Evolutionary conservation across 768 basidiomycete genomes (phyloP), one percentile per base, ranked within the genome.

Genomic region (Xanthoconium stramineum): DNA sequence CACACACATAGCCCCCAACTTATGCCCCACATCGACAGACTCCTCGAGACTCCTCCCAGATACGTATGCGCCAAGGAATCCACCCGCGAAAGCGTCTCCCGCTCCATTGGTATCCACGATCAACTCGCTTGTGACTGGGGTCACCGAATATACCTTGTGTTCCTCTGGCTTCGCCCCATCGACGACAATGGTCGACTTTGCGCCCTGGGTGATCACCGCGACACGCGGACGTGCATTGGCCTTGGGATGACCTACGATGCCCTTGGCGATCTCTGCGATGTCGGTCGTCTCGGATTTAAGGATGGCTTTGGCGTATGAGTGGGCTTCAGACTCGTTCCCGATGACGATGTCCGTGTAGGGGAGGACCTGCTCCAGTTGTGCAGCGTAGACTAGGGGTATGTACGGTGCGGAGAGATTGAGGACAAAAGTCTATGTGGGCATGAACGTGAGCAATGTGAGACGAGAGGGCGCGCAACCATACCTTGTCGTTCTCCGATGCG

Each of bases 41-140:
- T 93, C 86, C 20, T 88, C 86, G 30, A 92, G 67, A 32, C 68
- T 74, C 80, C 91, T 97, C 17, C 93, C 94, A 35, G 81, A 71
- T 49, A 91, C 85, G 53, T 83, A 78, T 1, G 88, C 95, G 48
- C 91, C 97, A 51, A 98, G 73, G 82, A 98, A 95, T 39, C 91
- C 97, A 55, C 96, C 97, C 29, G 94, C 94, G 64, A 99, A 98
- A 40, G 92, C 93, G 71, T 99, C 96, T 39, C 97, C 97, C 20
- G 97, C 97, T 49, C 92, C 97, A 72, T 99, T 99, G 47, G 97
- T 98, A 72, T 99, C 97, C 56, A 97, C 88, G 62, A 97, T 94
- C 71, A 86, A 65, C 38, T 76, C 80, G 50, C 80, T 78, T 46
- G 67, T 64, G 56, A 96, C 75, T 38, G 79, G 74, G 51, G 75